phyloP scores from a whole-genome alignment of 2,329 filamentous ascomycete genomes.

The Alternaria gansuensis region DNA sequence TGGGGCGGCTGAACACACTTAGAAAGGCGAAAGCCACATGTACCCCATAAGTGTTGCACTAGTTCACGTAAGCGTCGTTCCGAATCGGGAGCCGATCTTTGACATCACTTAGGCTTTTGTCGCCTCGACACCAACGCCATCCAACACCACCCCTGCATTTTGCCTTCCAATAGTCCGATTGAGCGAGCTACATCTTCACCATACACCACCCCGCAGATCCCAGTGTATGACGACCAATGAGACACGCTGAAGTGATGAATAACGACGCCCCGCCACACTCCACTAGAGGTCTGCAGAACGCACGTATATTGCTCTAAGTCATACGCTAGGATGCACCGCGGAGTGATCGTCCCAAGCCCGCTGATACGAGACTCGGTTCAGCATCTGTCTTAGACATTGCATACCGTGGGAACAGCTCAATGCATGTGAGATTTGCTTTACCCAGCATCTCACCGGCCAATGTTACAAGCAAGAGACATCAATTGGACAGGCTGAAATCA shows the following conservation, averaged over 20 bases:
- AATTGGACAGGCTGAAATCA: not conserved
- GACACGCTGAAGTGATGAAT: conserved; percentile 1
- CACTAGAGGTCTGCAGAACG: conserved; percentile 9
- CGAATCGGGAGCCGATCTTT: conserved; percentile 28
- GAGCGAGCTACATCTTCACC: conserved; percentile 27
- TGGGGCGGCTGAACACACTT: conserved; percentile 25
- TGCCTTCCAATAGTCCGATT: conserved; percentile 26
- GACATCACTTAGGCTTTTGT: conserved; percentile 23
- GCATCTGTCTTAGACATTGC: conserved; percentile 21
- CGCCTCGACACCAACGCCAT: conserved; percentile 22
- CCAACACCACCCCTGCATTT: conserved; percentile 12
- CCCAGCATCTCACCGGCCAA: not conserved
- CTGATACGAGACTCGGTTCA: conserved; percentile 16
- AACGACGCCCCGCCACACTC: conserved; percentile 17
- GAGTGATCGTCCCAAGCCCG: conserved; percentile 16
- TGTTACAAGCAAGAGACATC: not conserved
- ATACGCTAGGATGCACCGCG: conserved; percentile 20
- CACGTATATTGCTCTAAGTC: conserved; percentile 19
- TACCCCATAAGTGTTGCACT: conserved; percentile 29
- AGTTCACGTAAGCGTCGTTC: conserved; percentile 23
- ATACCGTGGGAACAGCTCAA: conserved; percentile 19
- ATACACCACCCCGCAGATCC: conserved; percentile 22
- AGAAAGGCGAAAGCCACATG: conserved; percentile 22
- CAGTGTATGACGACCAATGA: conserved; percentile 20
- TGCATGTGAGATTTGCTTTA: conserved; percentile 1